Base-by-base conservation (phyloP, 352 stramenopile species). In the Globisporangium solare region DNA sequence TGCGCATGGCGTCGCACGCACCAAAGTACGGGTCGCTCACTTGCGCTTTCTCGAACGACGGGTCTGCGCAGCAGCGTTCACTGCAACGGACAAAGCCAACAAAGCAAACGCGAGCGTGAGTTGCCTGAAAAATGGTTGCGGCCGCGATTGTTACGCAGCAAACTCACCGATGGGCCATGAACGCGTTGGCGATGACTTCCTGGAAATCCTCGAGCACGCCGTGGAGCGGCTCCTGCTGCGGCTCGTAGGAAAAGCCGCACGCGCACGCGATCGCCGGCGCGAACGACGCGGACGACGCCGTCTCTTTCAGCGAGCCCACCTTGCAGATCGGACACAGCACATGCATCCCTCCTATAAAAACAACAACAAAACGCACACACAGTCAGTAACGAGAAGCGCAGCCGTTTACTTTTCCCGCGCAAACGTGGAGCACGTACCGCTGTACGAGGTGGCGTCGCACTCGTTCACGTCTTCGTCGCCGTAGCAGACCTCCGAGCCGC, bases 311-410 rank as follows among this genome's bases (percentile, higher is more conserved):
- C 35, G 73, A 70, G 0, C 64, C 54, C 0, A 53, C 37, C 48
- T 84, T 84, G 66, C 79, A 88, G 51, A 76, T 71, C 17, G 79
- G 79, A 56, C 79, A 81, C 20, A 78, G 59, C 50, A 78, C 67
- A 32, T 61, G 58, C 13, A 74, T 35, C n/a, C 43, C 63, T 59
- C 8, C 18, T 52, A 24, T 0, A 35, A 54, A 42, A 7, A 20
- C 18, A 31, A 13, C 15, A 31, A 12, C 12, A 40, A 15, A 11
- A 13, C n/a, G n/a, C n/a, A n/a, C n/a, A n/a, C n/a, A 17, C 27
- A 40, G 37, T 21, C 39, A 56, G 14, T 22, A 51, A 42, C 8
- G 12, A 27, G 3, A 6, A 11, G 31, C 21, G 6, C 10, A 46
- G 46, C 18, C 22, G 5, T 27, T 31, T 2, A 15, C 37, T n/a